Evolutionary conservation across 495 filamentous ascomycete genomes (phyloP), one percentile per base, ranked within the genome.

Genomic region (Talaromyces proteolyticus): DNA sequence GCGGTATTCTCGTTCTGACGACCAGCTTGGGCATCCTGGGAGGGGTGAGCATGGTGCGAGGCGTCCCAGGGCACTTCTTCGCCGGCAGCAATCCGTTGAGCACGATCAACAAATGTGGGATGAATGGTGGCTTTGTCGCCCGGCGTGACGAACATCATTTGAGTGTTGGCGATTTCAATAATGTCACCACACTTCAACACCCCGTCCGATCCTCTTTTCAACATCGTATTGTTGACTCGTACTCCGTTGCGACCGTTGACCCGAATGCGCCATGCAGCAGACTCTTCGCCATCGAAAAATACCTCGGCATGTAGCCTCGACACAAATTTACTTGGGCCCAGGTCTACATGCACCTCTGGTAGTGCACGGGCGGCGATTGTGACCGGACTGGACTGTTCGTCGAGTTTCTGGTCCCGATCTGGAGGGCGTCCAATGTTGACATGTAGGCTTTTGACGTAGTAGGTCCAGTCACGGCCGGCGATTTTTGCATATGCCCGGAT

Each of bases 71-170:
- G 47, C 10, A 60, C 59, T 36, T 75, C 68, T 40, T 74, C 68
- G n/a, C 72, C 70, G 43, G 65, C 66, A 7, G 65, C 69, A 20
- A 76, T 63, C 42, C 70, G 73, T 54, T 74, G 65, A 16, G 70
- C 51, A 60, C 77, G 44, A 55, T 81, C 61, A 61, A 82, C 52
- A 64, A 82, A 66, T 66, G 69, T 65, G 44, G 76, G 65, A 50
- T 80, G 56, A 49, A 93, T 82, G n/a, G 76, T 61, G 61, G 75
- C 66, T 55, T 78, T 63, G 64, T 79, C 68, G 54, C 78, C 65
- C n/a, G 93, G 89, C 20, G 91, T 77, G 16, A 96, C 86, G 69
- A 97, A 98, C 80, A 97, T 90, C 93, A 98, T 98, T 70, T 97
- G 90, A 5, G 89, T 83, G 41, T 89, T 89, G 51, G 84, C 86